Evolutionary conservation across 2,329 filamentous ascomycete species (phyloP), one percentile per base, ranked within the genome.

Genomic region (Cercospora sesami): DNA sequence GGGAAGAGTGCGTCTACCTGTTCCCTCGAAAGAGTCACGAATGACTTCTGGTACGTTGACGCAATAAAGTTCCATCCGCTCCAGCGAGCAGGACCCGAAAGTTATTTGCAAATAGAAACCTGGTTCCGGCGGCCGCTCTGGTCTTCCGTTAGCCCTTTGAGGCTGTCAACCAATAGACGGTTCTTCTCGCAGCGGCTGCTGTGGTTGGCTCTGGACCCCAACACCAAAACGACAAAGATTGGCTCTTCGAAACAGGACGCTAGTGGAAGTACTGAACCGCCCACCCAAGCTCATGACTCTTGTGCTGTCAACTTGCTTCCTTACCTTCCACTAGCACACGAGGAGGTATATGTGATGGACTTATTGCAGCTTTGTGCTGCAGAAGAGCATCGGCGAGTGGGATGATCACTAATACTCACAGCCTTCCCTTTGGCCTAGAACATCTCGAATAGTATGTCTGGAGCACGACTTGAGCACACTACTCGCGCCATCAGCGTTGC

Each of bases 91-190:
- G 33, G 39, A 31, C 16, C 18, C 60, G 42, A 62, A 45, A 61
- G 59, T 21, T 31, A 23, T 48, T 60, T 62, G 60, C 60, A 62
- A 62, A 62, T 62, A 48, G 16, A 62, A 62, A 62, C 60, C 36
- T 45, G 36, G 42, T 45, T 51, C 60, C 36, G 60, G 36, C 60
- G 60, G 60, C 60, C 60, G 60, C 23, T 30, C 42, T 16, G 60
- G 36, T 48, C 60, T 48, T 62, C 42, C 60, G 42, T 39, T 62
- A 62, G 60, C 60, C 16, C 12, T 12, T n/a, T 5, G 8, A 4
- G 2, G 0, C n/a, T 48, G 8, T 10, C 5, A 31, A 7, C 60
- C 60, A 62, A 51, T 62, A 14, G 16, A 42, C 6, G 16, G n/a
- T 7, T 2, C 16, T 7, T n/a, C 36, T 42, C 6, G 2, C 16